A percentile compares a stretch with the other conserved stretches of the same genome.
phyloP scores from a whole-genome alignment of 257 asterid species.

The Ajuga chamaepitys region DNA sequence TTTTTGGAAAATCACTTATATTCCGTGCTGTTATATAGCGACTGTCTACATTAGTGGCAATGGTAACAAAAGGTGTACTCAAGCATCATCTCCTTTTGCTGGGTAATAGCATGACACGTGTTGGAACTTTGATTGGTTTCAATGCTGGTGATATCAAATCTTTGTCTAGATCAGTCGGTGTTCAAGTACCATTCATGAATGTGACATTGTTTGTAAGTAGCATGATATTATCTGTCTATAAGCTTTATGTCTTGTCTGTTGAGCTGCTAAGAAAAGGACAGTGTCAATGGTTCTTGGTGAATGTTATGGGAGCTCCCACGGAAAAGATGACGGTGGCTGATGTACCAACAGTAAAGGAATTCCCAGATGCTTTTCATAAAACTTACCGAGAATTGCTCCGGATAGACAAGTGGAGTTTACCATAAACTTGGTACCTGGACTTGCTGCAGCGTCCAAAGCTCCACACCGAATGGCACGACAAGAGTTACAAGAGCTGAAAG shows the following conservation, averaged over 20 bases:
- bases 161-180: slow-evolving; percentile 59
- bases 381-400: too few species aligned
- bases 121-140: slow-evolving; percentile 87
- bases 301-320: too few species aligned
- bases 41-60: slow-evolving; percentile 78
- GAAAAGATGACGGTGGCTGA: too few species aligned
- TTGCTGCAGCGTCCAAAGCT: too few species aligned
- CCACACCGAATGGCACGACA: too few species aligned
- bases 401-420: too few species aligned
- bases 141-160: slow-evolving; percentile 88
- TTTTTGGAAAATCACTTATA: not conserved
- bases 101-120: slow-evolving; percentile 93
- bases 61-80: slow-evolving; percentile 97
- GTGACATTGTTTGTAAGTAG: slow-evolving; percentile 83
- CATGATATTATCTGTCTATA: slow-evolving; percentile 3
- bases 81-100: slow-evolving; percentile 87
- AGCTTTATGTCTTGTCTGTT: not conserved
- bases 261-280: too few species aligned
- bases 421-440: too few species aligned
- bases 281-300: too few species aligned
- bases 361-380: too few species aligned
- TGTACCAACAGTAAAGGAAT: too few species aligned
- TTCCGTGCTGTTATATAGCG: slow-evolving; percentile 49
- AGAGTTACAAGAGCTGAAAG: too few species aligned
- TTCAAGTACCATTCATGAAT: slow-evolving; percentile 86